Conservation (phyloP, 163 green algal species). For the Chlorella variabilis region DNA sequence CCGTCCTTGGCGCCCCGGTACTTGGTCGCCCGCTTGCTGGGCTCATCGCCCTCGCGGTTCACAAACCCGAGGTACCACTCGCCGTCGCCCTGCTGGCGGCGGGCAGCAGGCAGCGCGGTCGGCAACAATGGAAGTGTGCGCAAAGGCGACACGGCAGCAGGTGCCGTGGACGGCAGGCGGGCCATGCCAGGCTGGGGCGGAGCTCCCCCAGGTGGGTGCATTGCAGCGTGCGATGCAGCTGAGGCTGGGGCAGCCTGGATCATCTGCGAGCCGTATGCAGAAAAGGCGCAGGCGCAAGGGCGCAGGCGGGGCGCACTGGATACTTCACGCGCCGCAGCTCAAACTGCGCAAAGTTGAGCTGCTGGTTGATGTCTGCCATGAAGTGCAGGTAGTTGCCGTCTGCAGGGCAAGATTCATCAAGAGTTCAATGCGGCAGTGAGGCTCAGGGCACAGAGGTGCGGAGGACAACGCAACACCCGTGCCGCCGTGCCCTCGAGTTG, state of each 20-base stretch:
- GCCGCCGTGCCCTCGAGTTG: no score
- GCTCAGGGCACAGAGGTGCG: no score
- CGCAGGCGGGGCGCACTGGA: conserved; percentile 5
- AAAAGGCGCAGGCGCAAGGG: not conserved
- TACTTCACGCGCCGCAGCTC: conserved; percentile 30
- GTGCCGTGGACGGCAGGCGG: no score
- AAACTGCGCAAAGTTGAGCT: conserved; percentile 36
- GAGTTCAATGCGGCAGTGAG: not conserved
- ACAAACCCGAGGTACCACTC: conserved; percentile 39
- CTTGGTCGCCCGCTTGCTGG: conserved; percentile 25
- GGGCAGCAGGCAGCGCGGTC: no score
- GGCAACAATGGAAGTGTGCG: no score
- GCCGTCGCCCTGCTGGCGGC: conserved; percentile 8
- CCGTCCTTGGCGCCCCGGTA: conserved; percentile 38
- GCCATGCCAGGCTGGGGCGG: no score
- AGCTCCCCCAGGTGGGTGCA: no score
- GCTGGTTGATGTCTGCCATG: conserved; percentile 33
- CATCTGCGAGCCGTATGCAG: no score
- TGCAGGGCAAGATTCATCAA: not conserved
- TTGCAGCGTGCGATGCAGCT: no score
- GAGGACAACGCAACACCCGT: not conserved
- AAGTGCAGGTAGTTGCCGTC: conserved; percentile 29
- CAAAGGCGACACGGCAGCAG: no score
- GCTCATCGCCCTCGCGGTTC: conserved; percentile 30
- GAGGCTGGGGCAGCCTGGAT: no score